Base-by-base conservation (phyloP, 495 filamentous ascomycete genomes). In the Choiromyces venosus region DNA sequence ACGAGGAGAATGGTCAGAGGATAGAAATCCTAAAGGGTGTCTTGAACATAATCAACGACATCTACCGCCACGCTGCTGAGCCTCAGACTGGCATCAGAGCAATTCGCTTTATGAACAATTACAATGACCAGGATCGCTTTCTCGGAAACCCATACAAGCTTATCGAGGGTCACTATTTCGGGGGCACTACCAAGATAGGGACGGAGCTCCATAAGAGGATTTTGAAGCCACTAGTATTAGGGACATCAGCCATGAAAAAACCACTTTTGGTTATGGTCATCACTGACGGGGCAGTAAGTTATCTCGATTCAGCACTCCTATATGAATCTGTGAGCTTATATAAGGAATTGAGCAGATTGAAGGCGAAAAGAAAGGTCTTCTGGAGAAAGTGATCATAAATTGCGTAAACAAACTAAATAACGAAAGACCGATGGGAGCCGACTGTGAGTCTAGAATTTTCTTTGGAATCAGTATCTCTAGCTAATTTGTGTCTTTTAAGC, bases 221-320 rank as follows among this genome's bases (percentile, higher is more conserved):
- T 65, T 76, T 91, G 4, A 87, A 91, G 44, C 85, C 84, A 0
- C 82, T 91, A 76, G 83, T 92, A 77, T 4, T 85, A 84, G 52
- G 87, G 84, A 12, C 81, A 82, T 36, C 69, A 7, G 25, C 25
- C 25, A 56, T 78, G 84, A 56, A 82, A 67, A 92, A 91, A 82
- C 90, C 90, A 1, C 84, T 91, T 19, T 83, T 92, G 66, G 84
- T 91, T 70, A 90, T 92, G 78, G 87, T 88, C 33, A 87, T 92
- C 74, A 92, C 90, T 10, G 90, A 92, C 73, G 90, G 90, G 16
- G 76, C 67, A 21, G 77, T 79, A 79, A 73, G 87, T 36, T 87
- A 87, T 37, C 87, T 89, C 78, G 78, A 83, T 0, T 79, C 82
- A 65, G 83, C 84, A 52, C 81, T 83, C 16, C 84, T 89, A 29